phyloP scores from a whole-genome alignment of 83 land plant species.

The Thuja plicata region DNA sequence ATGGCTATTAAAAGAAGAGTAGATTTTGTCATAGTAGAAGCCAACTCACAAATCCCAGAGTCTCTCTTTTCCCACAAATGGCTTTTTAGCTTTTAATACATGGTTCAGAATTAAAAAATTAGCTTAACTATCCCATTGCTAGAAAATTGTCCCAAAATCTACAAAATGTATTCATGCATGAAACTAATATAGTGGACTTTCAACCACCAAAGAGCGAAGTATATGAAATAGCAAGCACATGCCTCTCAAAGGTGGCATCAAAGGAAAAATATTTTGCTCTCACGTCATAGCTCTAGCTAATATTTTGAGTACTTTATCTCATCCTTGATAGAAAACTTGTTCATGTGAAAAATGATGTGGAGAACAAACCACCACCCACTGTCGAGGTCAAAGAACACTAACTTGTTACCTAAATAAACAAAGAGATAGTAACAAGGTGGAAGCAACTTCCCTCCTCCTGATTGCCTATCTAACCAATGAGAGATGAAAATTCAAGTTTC shows the following conservation, averaged over 20 bases:
- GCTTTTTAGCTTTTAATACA: background rate
- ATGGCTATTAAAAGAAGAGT: background rate
- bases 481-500: background rate
- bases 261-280: background rate
- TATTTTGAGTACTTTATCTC: background rate
- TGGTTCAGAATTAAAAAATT: background rate
- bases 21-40: background rate
- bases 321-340: background rate
- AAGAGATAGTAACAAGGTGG: background rate
- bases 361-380: background rate
- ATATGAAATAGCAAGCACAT: background rate
- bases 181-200: background rate
- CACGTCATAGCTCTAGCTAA: background rate
- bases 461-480: background rate
- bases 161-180: background rate
- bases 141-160: background rate
- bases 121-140: background rate
- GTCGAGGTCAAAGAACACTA: background rate
- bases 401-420: background rate
- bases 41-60: background rate
- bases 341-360: background rate
- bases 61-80: background rate
- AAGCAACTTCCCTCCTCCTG: background rate
- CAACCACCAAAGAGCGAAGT: background rate
- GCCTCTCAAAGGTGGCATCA: background rate